Evolutionary conservation across 306 rosid genomes (phyloP).

Genomic region (Inga oerstediana): DNA sequence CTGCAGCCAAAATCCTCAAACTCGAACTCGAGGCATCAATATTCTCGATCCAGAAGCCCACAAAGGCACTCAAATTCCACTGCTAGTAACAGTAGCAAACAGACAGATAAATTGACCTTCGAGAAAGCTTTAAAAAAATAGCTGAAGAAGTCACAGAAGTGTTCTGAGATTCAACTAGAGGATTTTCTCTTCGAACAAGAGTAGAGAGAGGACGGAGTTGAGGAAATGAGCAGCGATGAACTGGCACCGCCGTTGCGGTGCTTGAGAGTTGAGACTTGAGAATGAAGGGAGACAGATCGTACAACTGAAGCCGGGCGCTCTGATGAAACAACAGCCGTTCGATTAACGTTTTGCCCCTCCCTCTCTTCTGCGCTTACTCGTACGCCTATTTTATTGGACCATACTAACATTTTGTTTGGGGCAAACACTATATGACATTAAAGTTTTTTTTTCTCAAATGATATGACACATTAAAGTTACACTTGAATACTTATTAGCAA

Average conservation of each 20-base stretch:
- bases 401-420: no score
- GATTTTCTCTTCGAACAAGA: neutral
- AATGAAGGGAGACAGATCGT: neutral
- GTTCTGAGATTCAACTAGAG: constrained; percentile 3
- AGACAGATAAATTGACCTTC: neutral
- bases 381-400: neutral
- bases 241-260: constrained; percentile 25
- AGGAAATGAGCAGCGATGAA: constrained; percentile 9
- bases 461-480: no score
- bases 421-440: no score
- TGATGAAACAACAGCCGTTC: no score
- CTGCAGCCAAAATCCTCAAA: constrained; percentile 7
- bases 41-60: neutral
- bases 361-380: no score
- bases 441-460: no score
- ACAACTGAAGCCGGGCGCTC: neutral
- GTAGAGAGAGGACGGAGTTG: neutral
- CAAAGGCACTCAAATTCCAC: constrained; percentile 37
- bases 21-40: constrained; percentile 27
- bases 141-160: neutral
- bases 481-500: no score
- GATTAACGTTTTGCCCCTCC: no score
- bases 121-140: neutral
- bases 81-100: neutral
- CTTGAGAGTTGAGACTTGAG: neutral